Evolutionary conservation across 331 rosid genomes (phyloP).

Genomic region (Erythrophleum ivorense): DNA sequence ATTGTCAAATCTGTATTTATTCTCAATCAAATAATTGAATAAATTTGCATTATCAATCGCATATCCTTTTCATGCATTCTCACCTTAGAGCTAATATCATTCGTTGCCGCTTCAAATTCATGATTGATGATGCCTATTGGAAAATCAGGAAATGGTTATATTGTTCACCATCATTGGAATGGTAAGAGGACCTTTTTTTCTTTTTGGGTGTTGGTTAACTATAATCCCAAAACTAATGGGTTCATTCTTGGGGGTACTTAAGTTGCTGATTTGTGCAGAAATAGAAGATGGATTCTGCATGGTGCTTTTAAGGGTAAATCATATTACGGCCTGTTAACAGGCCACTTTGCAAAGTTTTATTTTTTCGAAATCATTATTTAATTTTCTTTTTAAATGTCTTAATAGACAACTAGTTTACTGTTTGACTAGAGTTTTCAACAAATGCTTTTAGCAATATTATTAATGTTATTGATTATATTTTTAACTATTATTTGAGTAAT

Average conservation of each 20-base stretch:
- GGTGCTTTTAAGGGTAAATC: neutral
- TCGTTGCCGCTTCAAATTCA: neutral
- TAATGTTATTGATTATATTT: neutral
- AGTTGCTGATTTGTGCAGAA: neutral
- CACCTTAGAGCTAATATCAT: neutral
- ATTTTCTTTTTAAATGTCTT: neutral
- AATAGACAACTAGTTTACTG: neutral
- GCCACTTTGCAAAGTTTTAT: neutral
- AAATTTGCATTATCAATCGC: neutral
- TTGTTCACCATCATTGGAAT: neutral
- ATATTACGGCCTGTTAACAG: neutral
- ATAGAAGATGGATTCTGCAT: neutral
- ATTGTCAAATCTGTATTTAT: constrained; percentile 9
- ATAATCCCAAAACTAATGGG: too few relatives aligned
- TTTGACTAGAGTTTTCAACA: neutral
- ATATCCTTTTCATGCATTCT: neutral
- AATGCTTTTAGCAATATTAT: neutral
- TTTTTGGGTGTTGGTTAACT: neutral
- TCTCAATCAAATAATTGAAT: neutral
- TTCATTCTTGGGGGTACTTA: neutral
- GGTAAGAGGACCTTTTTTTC: neutral
- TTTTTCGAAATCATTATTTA: neutral
- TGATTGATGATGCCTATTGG: neutral
- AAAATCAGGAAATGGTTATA: neutral
- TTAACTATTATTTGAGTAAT: neutral